Base-by-base conservation (phyloP, 2,329 filamentous ascomycete genomes). In the Cladobotryum protrusum region DNA sequence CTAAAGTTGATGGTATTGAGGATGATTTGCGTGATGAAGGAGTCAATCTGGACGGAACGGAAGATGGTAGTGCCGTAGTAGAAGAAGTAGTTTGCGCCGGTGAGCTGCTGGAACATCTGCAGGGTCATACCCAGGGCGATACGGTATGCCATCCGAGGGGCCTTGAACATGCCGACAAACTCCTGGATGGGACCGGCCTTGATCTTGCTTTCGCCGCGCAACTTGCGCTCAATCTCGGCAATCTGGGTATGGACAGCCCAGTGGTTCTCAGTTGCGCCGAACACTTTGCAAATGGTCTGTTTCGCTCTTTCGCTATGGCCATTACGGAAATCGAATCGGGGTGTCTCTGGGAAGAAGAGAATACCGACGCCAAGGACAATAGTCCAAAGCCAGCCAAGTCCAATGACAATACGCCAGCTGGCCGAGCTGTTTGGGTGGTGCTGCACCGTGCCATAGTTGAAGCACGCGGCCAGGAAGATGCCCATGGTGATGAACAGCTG, bases 401-500 rank as follows among this genome's bases (percentile, higher is more conserved):
- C 75, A 43, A 80, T 72, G 43, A 84, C 76, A 45, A 85, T 75
- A 40, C 82, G 73, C 83, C 83, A 87, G 20, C 75, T 74, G 1
- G 71, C 74, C 0, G 79, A 74, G 59, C 67, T 74, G 39, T 63
- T 7, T 12, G 58, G 60, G 4, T 66, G 67, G 55, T 82, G 72
- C 1, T 62, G 62, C 20, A 70, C 66, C 0, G 83, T 86, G 33
- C 81, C 82, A 51, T 75, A 85, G 63, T 86, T 86, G 68, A 81
- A 75, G 60, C 74, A 74, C 4, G 78, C 75, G 11, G 77, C 75
- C 3, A 75, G 67, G 66, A 77, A 82, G 58, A 87, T 87, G 20
- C 85, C 85, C 42, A 86, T 67, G 0, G 83, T 87, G 65, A 88
- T 86, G 67, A 87, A 83, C 3, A 88, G 73, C 68, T 88, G 85